Evolutionary conservation across 192 early-diverging fungal species (phyloP), one percentile per base, ranked within the genome.

Genomic region (Spizellomyces punctatus): DNA sequence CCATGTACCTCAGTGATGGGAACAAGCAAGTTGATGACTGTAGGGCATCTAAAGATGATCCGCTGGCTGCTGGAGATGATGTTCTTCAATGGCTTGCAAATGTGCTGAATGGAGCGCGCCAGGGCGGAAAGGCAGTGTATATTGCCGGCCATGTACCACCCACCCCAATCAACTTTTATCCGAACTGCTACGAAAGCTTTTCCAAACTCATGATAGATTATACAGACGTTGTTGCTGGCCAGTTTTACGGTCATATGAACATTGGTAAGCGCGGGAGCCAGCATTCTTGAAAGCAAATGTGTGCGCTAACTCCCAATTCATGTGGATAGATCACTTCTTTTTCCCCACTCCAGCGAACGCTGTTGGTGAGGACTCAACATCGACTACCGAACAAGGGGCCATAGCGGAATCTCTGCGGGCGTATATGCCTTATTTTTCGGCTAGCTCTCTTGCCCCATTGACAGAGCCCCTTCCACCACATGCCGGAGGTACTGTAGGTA

Each of bases 221-320:
- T 64, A 43, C 42, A n/a, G 68, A 78, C 46, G 50, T 58, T n/a
- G 65, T 81, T 27, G 10, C n/a, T 5, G 79, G 79, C 5, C 76
- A 77, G 59, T 71, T 78, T 66, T 81, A 78, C 60, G 79, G 79
- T 7, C 79, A 81, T 64, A 77, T 75, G 73, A 81, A 80, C 56
- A 44, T 76, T n/a, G 75, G 66, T 76, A 55, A 54, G 73, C 6
- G 7, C 16, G 42, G 6, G 60, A 58, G 8, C 71, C 60, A 48
- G 49, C 72, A 44, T 59, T 50, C 10, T n/a, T 46, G 14, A 57
- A 69, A 27, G 16, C 50, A 54, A 19, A 4, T 54, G 12, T 19
- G 2, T 19, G 50, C 27, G 27, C 27, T 36, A 36, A 36, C 27
- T 36, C 27, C 27, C 27, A 36, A 36, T 36, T 36, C 27, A 3